Evolutionary conservation across 1,284 basidiomycete genomes (phyloP).

Genomic region (Tilletia horrida): DNA sequence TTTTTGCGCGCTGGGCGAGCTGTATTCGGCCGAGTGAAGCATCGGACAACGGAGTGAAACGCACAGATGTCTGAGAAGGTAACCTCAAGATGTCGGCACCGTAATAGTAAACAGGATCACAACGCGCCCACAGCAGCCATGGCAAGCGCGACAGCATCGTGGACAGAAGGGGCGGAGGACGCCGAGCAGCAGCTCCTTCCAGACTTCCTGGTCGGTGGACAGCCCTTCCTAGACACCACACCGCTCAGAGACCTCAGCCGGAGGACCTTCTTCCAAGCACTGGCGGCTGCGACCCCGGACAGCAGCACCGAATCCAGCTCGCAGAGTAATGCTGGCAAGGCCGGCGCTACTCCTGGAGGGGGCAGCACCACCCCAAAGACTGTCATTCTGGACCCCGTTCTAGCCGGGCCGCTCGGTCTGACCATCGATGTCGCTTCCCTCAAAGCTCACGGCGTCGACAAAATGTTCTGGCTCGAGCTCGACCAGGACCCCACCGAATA

Average conservation of each 20-base stretch:
- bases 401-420: constrained; percentile 87
- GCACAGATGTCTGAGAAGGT: no score
- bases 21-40: no score
- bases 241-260: constrained; percentile 5
- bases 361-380: constrained; percentile 66
- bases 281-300: constrained; percentile 4
- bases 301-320: background rate
- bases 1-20: no score
- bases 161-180: background rate
- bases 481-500: constrained; percentile 58
- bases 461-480: constrained; percentile 90
- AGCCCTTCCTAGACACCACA: constrained; percentile 10
- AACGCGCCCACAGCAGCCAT: no score
- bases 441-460: constrained; percentile 97
- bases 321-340: no score
- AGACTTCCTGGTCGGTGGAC: background rate
- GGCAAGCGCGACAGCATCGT: background rate
- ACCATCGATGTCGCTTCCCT: constrained; percentile 86
- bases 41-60: no score
- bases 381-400: constrained; percentile 78
- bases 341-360: no score
- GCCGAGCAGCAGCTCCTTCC: background rate
- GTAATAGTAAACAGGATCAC: no score
- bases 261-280: constrained; percentile 14
- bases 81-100: no score